Percentiles rank a stretch among this genome's conserved stretches.
These are phyloP conservation scores for Lactarius vividus DNA, from an alignment of 768 basidiomycete species.

Conservation along the genomic window DNA sequence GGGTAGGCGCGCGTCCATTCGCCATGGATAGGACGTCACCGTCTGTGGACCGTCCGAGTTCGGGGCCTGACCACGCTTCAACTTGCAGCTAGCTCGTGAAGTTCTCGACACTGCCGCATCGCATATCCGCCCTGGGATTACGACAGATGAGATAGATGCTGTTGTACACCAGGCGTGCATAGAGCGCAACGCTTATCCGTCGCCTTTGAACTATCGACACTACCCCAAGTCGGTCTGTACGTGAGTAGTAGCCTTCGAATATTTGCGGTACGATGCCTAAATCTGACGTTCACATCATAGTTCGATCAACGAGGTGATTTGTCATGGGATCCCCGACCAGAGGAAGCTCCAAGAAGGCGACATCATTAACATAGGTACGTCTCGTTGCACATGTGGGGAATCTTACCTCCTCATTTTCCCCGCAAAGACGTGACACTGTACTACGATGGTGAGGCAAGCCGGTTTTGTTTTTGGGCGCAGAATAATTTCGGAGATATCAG, in stretches of 20 bases:
- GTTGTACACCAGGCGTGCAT: slow-evolving; percentile 91
- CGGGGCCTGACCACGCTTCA: slow-evolving; percentile 11
- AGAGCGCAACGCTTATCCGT: slow-evolving; percentile 90
- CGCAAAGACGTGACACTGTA: slow-evolving; percentile 72
- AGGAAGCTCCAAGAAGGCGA: slow-evolving; percentile 85
- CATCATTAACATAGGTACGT: slow-evolving; percentile 88
- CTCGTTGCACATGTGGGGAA: slow-evolving; percentile 12
- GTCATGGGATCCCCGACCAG: slow-evolving; percentile 94
- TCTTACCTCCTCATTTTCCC: slow-evolving; percentile 18
- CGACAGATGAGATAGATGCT: slow-evolving; percentile 92
- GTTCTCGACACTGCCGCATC: slow-evolving; percentile 92
- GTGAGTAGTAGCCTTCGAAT: slow-evolving; percentile 51
- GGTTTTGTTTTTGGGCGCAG: slow-evolving; percentile 4
- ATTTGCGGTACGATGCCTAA: slow-evolving; percentile 4
- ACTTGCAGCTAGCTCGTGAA: slow-evolving; percentile 74
- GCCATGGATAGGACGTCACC: slow-evolving; percentile 6
- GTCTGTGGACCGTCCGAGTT: slow-evolving; percentile 12
- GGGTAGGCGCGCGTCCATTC: slow-evolving; percentile 46
- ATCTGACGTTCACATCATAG: slow-evolving; percentile 37
- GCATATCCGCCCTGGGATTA: slow-evolving; percentile 83
- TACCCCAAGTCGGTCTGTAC: slow-evolving; percentile 98
- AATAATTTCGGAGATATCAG: slow-evolving; percentile 38
- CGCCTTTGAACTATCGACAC: slow-evolving; percentile 84
- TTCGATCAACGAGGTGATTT: slow-evolving; percentile 93
- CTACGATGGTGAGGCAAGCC: slow-evolving; percentile 57